Conservation (phyloP, 1,139 yeast genomes). For the Diutina pseudorugosa region DNA sequence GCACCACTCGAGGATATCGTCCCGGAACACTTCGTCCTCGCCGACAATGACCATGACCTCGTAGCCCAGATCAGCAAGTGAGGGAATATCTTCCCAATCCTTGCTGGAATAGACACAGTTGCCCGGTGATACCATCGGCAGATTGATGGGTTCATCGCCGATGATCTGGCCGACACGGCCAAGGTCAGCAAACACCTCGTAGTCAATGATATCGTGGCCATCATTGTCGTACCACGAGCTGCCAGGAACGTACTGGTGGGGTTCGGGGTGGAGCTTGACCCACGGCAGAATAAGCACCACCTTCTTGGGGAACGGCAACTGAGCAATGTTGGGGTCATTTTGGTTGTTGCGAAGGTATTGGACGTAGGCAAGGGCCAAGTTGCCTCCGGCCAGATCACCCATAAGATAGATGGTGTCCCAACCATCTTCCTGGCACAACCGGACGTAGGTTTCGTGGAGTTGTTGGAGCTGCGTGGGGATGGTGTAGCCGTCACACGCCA, state of each 20-base stretch:
- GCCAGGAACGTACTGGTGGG: constrained; percentile 13
- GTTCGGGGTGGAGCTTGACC: constrained; percentile 18
- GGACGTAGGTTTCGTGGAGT: constrained; percentile 18
- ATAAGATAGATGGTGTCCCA: constrained; percentile 7
- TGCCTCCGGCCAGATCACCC: constrained; percentile 36
- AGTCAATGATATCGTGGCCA: constrained; percentile 19
- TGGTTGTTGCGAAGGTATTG: constrained; percentile 9
- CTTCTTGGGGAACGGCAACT: constrained; percentile 14
- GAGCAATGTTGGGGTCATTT: background rate
- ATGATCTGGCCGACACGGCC: constrained; percentile 7
- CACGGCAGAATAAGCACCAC: constrained; percentile 29
- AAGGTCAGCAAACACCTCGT: constrained; percentile 6
- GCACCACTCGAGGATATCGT: constrained; percentile 27
- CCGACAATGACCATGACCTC: constrained; percentile 24
- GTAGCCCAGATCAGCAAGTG: constrained; percentile 6
- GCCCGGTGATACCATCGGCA: constrained; percentile 13
- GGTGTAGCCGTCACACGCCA: constrained; percentile 19
- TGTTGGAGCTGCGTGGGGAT: constrained; percentile 26
- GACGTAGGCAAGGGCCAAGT: constrained; percentile 19
- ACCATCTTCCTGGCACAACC: constrained; percentile 9
- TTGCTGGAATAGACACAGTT: constrained; percentile 6
- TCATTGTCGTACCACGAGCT: constrained; percentile 24
- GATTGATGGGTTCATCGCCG: constrained; percentile 10
- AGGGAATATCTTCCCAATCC: constrained; percentile 5
- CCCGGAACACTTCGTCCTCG: constrained; percentile 34